phyloP scores from a whole-genome alignment of 179 eudicot species.

The Nepenthes alata region DNA sequence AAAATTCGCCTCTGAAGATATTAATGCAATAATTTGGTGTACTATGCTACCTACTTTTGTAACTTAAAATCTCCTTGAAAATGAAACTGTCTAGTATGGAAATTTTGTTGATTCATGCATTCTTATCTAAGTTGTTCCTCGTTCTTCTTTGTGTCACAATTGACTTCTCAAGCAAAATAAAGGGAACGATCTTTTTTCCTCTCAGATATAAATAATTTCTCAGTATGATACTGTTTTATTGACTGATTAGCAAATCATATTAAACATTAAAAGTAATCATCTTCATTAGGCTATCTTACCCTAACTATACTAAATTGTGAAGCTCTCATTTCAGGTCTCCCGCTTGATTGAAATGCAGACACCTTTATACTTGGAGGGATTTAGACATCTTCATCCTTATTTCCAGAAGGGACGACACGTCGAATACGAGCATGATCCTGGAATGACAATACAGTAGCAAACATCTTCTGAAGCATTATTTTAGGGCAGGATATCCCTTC shows the following conservation, averaged over 20 bases:
- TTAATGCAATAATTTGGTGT: too few species aligned
- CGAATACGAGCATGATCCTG: constrained; percentile 6
- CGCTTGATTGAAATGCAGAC: constrained; percentile 98
- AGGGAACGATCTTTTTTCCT: neutral
- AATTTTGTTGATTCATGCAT: neutral
- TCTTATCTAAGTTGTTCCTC: neutral
- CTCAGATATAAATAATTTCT: neutral
- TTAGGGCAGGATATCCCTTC: neutral
- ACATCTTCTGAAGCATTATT: neutral
- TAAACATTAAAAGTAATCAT: neutral
- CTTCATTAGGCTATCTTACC: neutral
- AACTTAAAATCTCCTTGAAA: too few species aligned
- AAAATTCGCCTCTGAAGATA: too few species aligned
- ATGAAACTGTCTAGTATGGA: too few species aligned
- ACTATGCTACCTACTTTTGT: too few species aligned
- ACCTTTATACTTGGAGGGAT: constrained; percentile 68
- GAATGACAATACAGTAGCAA: neutral
- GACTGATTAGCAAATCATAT: neutral
- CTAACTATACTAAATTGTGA: constrained; percentile 6
- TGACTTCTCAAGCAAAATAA: neutral
- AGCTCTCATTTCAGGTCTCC: constrained; percentile 48
- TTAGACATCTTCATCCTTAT: constrained; percentile 56
- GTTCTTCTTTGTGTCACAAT: neutral
- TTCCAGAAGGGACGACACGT: constrained; percentile 21
- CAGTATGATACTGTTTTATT: neutral